phyloP scores from a whole-genome alignment of 257 asterid species.

The Nicotiana otophora region DNA sequence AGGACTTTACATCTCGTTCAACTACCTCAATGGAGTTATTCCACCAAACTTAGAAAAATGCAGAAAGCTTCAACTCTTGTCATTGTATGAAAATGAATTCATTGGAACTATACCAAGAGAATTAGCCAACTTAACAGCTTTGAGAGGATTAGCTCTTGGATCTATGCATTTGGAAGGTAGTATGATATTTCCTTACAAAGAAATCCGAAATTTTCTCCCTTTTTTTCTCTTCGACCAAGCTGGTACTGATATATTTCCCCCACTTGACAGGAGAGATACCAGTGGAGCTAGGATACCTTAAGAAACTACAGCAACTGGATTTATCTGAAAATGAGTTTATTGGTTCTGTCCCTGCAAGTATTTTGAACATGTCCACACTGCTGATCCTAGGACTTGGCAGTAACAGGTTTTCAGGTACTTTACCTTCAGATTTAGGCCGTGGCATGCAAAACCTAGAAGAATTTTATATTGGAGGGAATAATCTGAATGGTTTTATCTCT shows the following conservation, averaged over 20 bases:
- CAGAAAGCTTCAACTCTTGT: background rate
- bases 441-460: constrained; percentile 3
- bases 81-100: background rate
- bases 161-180: background rate
- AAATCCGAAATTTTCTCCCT: background rate
- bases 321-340: background rate
- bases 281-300: constrained; percentile 1
- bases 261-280: constrained; percentile 12
- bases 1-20: background rate
- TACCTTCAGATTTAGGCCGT: constrained; percentile 17
- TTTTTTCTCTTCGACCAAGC: background rate
- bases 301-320: background rate
- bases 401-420: constrained; percentile 18
- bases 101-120: background rate
- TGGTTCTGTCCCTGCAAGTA: constrained; percentile 11
- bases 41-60: constrained; percentile 24
- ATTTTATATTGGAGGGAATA: background rate
- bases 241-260: background rate
- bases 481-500: constrained; percentile 18
- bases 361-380: constrained; percentile 29
- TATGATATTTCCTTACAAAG: background rate
- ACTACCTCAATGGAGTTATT: constrained; percentile 11
- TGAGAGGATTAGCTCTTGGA: no score
- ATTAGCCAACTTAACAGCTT: background rate
- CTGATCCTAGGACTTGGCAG: background rate